These are phyloP conservation scores for Dactylellina drechsleri DNA, from an alignment of 2,329 filamentous ascomycete species.

Conservation along the genomic window DNA sequence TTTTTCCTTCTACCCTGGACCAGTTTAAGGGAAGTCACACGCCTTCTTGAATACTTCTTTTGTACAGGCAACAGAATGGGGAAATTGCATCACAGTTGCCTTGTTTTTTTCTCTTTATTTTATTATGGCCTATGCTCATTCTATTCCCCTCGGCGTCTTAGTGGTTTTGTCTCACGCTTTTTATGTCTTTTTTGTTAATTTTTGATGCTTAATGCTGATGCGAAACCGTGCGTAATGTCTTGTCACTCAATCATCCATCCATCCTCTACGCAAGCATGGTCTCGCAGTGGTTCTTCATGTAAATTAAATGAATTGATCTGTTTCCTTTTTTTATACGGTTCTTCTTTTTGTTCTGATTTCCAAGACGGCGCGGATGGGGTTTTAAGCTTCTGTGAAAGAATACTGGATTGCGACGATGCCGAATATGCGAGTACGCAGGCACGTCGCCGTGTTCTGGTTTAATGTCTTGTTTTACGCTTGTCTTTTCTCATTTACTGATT, in stretches of 20 bases:
- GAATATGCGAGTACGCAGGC: too few relatives aligned
- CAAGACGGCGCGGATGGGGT: not conserved
- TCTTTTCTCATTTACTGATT: too few relatives aligned
- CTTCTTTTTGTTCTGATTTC: not conserved
- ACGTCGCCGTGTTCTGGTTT: too few relatives aligned
- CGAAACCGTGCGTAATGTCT: constrained; percentile 32
- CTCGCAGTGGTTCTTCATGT: constrained; percentile 45
- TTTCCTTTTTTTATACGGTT: constrained; percentile 2
- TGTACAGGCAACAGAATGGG: constrained; percentile 8
- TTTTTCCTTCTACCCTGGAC: constrained; percentile 21
- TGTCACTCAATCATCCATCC: not conserved
- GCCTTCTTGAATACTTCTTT: constrained; percentile 13
- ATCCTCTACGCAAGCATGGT: constrained; percentile 11
- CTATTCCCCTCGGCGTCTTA: constrained; percentile 32
- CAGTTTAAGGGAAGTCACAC: constrained; percentile 24
- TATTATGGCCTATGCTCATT: constrained; percentile 24
- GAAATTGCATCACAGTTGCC: constrained; percentile 9
- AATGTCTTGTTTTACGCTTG: too few relatives aligned
- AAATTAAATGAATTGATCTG: constrained; percentile 51
- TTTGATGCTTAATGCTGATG: constrained; percentile 42
- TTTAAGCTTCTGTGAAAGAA: not conserved
- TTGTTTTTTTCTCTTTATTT: constrained; percentile 25
- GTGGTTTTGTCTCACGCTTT: constrained; percentile 23
- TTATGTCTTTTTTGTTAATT: constrained; percentile 20
- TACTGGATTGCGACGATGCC: not conserved